Evolutionary conservation across 768 basidiomycete species (phyloP).

Genomic region (Mrakia gelida): DNA sequence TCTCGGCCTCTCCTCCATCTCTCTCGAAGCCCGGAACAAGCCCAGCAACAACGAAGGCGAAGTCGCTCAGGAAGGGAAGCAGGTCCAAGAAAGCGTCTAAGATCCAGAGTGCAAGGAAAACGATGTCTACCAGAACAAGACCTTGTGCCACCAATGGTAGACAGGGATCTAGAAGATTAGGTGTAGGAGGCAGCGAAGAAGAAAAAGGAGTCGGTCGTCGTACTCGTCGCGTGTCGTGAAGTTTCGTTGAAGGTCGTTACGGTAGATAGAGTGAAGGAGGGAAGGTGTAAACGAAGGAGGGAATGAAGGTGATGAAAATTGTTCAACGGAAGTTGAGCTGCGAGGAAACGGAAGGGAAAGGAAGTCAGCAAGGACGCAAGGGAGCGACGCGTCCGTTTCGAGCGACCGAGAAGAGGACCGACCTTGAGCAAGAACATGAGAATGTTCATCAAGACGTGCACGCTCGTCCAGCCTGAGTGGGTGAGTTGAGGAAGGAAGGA

Average conservation of each 20-base stretch:
- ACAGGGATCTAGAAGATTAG: too few relatives aligned
- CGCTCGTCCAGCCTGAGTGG: constrained; percentile 36
- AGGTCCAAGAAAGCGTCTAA: too few relatives aligned
- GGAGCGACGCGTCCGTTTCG: too few relatives aligned
- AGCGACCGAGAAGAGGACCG: constrained; percentile 32
- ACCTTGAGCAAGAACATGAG: constrained; percentile 45
- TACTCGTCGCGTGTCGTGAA: neutral
- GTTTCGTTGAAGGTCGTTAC: neutral
- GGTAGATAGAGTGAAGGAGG: neutral
- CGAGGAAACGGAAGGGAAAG: too few relatives aligned
- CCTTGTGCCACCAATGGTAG: too few relatives aligned
- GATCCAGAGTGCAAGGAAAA: too few relatives aligned
- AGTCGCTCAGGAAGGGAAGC: too few relatives aligned
- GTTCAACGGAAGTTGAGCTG: constrained; percentile 15
- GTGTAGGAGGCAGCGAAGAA: neutral
- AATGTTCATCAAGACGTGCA: constrained; percentile 47
- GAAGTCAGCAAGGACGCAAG: neutral
- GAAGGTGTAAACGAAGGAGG: neutral
- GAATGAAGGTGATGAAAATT: neutral
- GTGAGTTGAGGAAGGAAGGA: constrained; percentile 25
- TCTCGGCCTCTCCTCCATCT: too few relatives aligned
- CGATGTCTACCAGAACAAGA: too few relatives aligned
- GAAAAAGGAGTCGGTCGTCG: neutral
- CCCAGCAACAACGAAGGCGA: too few relatives aligned
- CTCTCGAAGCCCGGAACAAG: too few relatives aligned